Evolutionary conservation across 495 filamentous ascomycete genomes (phyloP).

Genomic region (Bryoglossum gracile): DNA sequence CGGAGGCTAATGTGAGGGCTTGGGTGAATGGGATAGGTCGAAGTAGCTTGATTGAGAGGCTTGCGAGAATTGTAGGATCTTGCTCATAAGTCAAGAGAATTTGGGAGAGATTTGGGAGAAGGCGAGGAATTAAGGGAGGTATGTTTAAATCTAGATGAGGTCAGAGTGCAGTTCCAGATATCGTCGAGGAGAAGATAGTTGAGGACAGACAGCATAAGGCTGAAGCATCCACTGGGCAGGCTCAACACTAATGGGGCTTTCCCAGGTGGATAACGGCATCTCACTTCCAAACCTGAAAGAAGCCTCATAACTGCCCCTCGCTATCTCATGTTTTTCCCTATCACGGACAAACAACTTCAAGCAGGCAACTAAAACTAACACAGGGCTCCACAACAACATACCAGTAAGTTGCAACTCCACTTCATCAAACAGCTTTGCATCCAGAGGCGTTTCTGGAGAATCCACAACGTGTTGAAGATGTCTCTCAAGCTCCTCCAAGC

Average conservation of each 20-base stretch:
- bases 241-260: neutral
- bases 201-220: too few relatives aligned
- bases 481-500: slow-evolving; percentile 40
- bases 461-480: slow-evolving; percentile 41
- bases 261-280: too few relatives aligned
- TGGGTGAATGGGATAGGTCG: slow-evolving; percentile 43
- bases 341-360: too few relatives aligned
- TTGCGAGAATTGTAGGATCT: slow-evolving; percentile 44
- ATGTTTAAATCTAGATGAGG: slow-evolving; percentile 17
- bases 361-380: too few relatives aligned
- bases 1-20: slow-evolving; percentile 43
- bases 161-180: neutral
- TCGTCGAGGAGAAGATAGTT: too few relatives aligned
- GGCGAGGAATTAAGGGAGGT: slow-evolving; percentile 34
- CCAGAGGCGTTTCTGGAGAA: slow-evolving; percentile 31
- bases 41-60: slow-evolving; percentile 47
- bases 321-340: too few relatives aligned
- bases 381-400: too few relatives aligned
- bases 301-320: neutral
- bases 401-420: slow-evolving; percentile 47
- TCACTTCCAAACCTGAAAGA: too few relatives aligned
- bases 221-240: too few relatives aligned
- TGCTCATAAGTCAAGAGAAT: slow-evolving; percentile 41
- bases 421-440: slow-evolving; percentile 44
- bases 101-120: slow-evolving; percentile 42